Conservation (phyloP, 352 stramenopile species). For the Pythium chondricola region DNA sequence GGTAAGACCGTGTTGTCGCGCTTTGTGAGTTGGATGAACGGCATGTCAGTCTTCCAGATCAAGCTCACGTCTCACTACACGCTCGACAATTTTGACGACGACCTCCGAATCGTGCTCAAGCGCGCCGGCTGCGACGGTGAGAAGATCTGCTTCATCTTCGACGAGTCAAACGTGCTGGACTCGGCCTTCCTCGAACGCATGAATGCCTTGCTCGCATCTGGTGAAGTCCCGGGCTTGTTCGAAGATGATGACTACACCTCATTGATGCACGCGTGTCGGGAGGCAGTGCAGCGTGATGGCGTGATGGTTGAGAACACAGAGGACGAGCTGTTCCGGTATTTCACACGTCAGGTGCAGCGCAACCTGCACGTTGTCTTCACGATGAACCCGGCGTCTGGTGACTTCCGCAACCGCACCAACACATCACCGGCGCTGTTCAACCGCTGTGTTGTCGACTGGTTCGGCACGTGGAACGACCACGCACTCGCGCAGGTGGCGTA, state of each 20-base stretch:
- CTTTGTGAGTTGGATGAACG: conserved; percentile 99
- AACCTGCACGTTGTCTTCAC: conserved; percentile 99
- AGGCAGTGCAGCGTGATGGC: conserved; percentile 90
- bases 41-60: conserved; percentile 99
- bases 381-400: conserved; percentile 98
- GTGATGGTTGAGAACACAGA: conserved; percentile 91
- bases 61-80: conserved; percentile 99
- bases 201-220: conserved; percentile 99
- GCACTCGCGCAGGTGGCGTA: conserved; percentile 98
- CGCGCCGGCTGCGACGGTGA: conserved; percentile 97
- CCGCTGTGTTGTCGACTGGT: conserved; percentile 99
- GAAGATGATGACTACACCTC: conserved; percentile 98
- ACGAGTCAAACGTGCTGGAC: conserved; percentile 98
- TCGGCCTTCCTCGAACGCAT: conserved; percentile 99
- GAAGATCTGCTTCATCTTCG: conserved; percentile 99
- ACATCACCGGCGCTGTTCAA: conserved; percentile 99
- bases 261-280: conserved; percentile 94
- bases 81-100: conserved; percentile 99
- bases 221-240: conserved; percentile 99
- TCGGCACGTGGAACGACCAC: conserved; percentile 98
- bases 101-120: conserved; percentile 96
- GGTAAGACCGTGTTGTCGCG: conserved; percentile 99
- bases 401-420: conserved; percentile 96
- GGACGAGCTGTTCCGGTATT: conserved; percentile 95
- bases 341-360: conserved; percentile 96